Evolutionary conservation across 2,329 filamentous ascomycete genomes (phyloP).

Genomic region (Mycosphaerelloides madeirae): DNA sequence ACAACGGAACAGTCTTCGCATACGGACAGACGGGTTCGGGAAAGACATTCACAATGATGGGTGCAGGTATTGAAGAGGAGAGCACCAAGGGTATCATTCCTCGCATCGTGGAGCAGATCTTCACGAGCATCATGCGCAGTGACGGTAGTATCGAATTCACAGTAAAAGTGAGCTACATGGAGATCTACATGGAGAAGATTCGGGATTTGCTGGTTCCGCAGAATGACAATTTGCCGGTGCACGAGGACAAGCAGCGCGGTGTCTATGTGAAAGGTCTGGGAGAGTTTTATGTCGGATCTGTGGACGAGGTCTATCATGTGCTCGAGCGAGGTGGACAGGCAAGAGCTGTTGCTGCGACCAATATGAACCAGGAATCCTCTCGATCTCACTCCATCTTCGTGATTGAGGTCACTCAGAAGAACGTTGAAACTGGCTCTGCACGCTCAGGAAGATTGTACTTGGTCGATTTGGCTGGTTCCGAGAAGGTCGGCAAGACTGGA

Average conservation of each 20-base stretch:
- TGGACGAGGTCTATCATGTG: slow-evolving; percentile 93
- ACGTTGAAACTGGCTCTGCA: slow-evolving; percentile 89
- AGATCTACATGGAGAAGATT: slow-evolving; percentile 99
- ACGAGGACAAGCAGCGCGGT: slow-evolving; percentile 93
- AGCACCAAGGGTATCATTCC: slow-evolving; percentile 90
- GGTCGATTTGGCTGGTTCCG: slow-evolving; percentile 95
- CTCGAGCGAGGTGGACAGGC: slow-evolving; percentile 88
- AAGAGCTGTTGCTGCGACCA: slow-evolving; percentile 89
- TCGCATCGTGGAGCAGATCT: slow-evolving; percentile 95
- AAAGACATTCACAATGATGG: slow-evolving; percentile 99
- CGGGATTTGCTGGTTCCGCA: slow-evolving; percentile 86
- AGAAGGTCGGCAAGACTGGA: slow-evolving; percentile 98
- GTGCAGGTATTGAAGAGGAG: slow-evolving; percentile 86
- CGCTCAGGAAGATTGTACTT: slow-evolving; percentile 96
- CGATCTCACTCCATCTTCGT: slow-evolving; percentile 98
- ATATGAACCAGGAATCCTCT: slow-evolving; percentile 99
- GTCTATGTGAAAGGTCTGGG: slow-evolving; percentile 94
- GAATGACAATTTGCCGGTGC: slow-evolving; percentile 95
- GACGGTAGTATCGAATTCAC: slow-evolving; percentile 95
- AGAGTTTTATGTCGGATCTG: slow-evolving; percentile 92
- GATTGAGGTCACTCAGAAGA: slow-evolving; percentile 95
- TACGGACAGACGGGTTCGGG: slow-evolving; percentile 97
- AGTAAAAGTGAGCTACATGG: slow-evolving; percentile 98
- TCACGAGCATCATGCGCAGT: slow-evolving; percentile 87
- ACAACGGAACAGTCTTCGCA: slow-evolving; percentile 98